These are phyloP conservation scores for Farysia itapuensis DNA, from an alignment of 1,284 basidiomycete species.

Conservation along the genomic window DNA sequence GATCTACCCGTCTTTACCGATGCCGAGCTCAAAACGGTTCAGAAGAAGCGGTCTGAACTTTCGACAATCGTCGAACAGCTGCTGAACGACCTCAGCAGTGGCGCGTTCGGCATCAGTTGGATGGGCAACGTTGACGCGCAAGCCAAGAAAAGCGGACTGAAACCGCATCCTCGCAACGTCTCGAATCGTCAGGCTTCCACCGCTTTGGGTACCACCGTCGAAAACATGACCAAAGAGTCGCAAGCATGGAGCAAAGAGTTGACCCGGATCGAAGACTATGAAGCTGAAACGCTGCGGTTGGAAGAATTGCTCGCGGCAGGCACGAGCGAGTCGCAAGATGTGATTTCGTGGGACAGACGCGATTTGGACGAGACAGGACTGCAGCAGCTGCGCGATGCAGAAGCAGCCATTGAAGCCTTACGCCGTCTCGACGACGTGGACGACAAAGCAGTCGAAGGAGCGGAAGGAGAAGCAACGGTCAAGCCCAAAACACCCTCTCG, in stretches of 20 bases:
- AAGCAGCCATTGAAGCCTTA: conserved; percentile 24
- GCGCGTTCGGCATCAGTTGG: conserved; percentile 51
- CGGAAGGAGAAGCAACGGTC: conserved; percentile 2
- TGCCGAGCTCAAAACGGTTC: conserved; percentile 31
- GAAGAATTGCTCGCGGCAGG: conserved; percentile 18
- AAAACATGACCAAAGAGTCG: conserved; percentile 35
- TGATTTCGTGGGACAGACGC: conserved; percentile 21
- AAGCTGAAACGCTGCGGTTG: conserved; percentile 25
- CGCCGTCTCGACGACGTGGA: conserved; percentile 2
- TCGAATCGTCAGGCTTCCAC: conserved; percentile 39
- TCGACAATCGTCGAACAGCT: conserved; percentile 36
- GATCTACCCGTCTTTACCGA: conserved; percentile 24
- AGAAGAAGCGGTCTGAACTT: conserved; percentile 13
- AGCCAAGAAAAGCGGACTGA: conserved; percentile 8
- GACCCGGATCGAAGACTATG: conserved; percentile 27
- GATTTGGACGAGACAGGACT: conserved; percentile 25
- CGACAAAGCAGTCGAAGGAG: neutral
- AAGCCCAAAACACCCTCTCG: conserved; percentile 13
- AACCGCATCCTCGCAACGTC: conserved; percentile 46
- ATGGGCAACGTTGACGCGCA: conserved; percentile 21
- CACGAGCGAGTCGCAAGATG: conserved; percentile 20
- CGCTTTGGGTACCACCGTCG: conserved; percentile 33
- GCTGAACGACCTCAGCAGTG: conserved; percentile 42
- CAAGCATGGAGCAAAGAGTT: conserved; percentile 40
- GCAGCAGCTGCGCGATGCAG: conserved; percentile 29